Evolutionary conservation across 306 rosid species (phyloP).

Genomic region (Corylus heterophylla): DNA sequence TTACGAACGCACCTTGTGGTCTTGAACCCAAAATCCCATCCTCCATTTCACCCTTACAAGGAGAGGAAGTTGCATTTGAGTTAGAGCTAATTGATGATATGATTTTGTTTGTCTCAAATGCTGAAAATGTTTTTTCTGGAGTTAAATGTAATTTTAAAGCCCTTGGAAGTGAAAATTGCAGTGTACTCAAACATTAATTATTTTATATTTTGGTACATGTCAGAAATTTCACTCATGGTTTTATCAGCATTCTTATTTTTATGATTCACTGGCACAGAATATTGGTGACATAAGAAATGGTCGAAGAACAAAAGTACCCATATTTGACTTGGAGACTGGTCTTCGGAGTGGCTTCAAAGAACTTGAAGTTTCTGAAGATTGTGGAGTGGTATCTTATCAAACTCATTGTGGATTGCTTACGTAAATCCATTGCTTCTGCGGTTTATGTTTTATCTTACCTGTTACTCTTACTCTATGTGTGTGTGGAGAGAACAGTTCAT

Average conservation of each 20-base stretch:
- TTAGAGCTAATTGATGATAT: background rate
- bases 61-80: background rate
- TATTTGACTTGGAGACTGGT: conserved; percentile 94
- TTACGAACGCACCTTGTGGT: background rate
- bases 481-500: background rate
- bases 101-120: conserved; percentile 1
- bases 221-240: conserved; percentile 11
- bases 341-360: conserved; percentile 92
- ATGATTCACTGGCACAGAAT: conserved; percentile 68
- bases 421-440: conserved; percentile 1
- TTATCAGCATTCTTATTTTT: conserved; percentile 26
- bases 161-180: background rate
- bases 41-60: background rate
- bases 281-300: conserved; percentile 83
- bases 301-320: conserved; percentile 83
- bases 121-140: background rate
- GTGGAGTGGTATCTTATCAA: conserved; percentile 89
- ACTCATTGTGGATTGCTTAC: conserved; percentile 14
- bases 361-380: conserved; percentile 96
- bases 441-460: background rate
- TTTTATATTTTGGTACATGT: background rate
- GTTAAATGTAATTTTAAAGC: background rate
- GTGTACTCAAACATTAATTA: background rate
- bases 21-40: background rate
- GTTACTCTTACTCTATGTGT: background rate